Conservation (phyloP, 805 yeast species). For the Barnettozyma siamensis region DNA sequence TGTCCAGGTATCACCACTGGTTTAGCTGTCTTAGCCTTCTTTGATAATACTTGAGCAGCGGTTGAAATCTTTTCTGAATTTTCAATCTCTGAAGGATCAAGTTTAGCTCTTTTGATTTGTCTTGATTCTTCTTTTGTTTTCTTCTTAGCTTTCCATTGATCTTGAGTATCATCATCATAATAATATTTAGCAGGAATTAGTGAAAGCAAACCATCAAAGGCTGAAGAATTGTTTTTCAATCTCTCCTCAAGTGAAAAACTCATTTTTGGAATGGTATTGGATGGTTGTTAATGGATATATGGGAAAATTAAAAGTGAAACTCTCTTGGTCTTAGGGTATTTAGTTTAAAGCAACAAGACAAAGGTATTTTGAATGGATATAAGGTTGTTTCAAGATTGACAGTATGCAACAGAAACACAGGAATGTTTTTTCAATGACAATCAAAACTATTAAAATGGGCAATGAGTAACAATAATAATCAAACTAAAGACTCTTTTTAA, state of each 20-base stretch:
- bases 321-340: too few relatives aligned
- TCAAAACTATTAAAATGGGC: too few relatives aligned
- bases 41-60: constrained; percentile 57
- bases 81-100: constrained; percentile 58
- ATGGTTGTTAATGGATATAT: not conserved
- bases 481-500: too few relatives aligned
- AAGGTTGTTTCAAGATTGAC: too few relatives aligned
- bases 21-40: constrained; percentile 48
- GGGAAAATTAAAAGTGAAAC: not conserved
- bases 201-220: constrained; percentile 85
- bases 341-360: too few relatives aligned
- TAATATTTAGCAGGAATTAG: constrained; percentile 92
- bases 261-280: constrained; percentile 29
- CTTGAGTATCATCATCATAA: constrained; percentile 82
- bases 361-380: too few relatives aligned
- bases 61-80: constrained; percentile 43
- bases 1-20: constrained; percentile 36
- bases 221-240: constrained; percentile 67
- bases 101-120: constrained; percentile 59
- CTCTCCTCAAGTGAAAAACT: constrained; percentile 67
- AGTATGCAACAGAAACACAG: too few relatives aligned
- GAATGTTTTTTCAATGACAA: too few relatives aligned
- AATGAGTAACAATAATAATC: too few relatives aligned
- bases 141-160: constrained; percentile 88
- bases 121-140: constrained; percentile 59